Evolutionary conservation across 768 basidiomycete species (phyloP).

Genomic region (Mrakia blollopis): DNA sequence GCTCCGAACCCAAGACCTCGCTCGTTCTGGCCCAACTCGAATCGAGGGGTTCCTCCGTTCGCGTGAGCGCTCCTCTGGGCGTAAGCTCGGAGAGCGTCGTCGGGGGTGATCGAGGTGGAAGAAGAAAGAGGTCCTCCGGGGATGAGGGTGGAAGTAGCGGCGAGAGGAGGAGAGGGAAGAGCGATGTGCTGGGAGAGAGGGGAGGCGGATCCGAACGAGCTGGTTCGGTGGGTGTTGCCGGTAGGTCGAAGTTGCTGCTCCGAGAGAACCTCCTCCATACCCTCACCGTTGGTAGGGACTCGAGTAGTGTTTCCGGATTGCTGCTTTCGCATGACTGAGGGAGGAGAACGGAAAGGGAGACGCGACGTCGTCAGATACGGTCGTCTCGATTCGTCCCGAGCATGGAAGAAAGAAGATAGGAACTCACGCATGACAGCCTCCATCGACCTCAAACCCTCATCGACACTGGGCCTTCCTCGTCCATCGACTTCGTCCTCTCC

Average conservation of each 20-base stretch:
- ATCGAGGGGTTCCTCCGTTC: constrained; percentile 9
- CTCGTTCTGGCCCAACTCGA: constrained; percentile 15
- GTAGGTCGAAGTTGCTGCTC: constrained; percentile 3
- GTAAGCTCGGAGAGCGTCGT: constrained; percentile 24
- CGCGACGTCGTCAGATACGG: not conserved
- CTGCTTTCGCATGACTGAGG: constrained; percentile 8
- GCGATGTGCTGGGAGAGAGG: not conserved
- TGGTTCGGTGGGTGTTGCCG: not conserved
- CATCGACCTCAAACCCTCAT: constrained; percentile 39
- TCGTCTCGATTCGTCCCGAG: not conserved
- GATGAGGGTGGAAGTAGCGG: constrained; percentile 5
- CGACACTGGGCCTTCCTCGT: not conserved
- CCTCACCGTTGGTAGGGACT: not conserved
- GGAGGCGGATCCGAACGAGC: not conserved
- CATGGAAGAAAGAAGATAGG: not conserved
- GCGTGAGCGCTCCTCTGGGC: constrained; percentile 20
- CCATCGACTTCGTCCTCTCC: constrained; percentile 27
- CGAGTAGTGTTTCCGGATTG: not conserved
- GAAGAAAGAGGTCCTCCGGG: constrained; percentile 5
- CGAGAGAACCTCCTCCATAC: not conserved
- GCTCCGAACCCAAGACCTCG: not conserved
- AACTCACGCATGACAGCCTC: constrained; percentile 43
- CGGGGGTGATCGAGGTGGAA: constrained; percentile 18
- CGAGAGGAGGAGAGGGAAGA: not conserved
- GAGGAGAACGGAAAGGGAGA: not conserved